A percentile compares a stretch with the other conserved stretches of the same genome.
Conservation (phyloP, 176 grass and related monocot genomes). For the Rhipidocladum racemiflorum region DNA sequence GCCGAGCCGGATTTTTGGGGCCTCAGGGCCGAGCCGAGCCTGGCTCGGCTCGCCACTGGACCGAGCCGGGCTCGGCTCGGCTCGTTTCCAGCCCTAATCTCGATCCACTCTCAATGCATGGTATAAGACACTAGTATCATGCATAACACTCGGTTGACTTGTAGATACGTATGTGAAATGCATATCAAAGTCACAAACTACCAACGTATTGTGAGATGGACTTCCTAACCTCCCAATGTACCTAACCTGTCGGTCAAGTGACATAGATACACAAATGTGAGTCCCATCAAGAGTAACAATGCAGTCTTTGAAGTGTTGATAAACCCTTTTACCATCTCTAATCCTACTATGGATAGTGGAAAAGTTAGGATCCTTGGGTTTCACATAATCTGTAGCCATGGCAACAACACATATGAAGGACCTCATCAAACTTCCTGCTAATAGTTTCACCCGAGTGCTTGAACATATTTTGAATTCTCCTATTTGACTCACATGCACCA, state of each 20-base stretch:
- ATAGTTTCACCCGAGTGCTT: no score
- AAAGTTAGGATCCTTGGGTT: neutral
- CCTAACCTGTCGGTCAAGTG: neutral
- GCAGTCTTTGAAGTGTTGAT: neutral
- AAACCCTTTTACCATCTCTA: neutral
- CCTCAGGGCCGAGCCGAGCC: no score
- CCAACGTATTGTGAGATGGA: neutral
- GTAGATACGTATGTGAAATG: neutral
- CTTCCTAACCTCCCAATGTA: neutral
- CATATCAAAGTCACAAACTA: neutral
- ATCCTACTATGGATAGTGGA: neutral
- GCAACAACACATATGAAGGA: no score
- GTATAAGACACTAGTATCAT: neutral
- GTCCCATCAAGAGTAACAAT: neutral
- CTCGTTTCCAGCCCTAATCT: no score
- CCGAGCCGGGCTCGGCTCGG: no score
- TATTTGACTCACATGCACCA: no score
- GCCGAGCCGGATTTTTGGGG: no score
- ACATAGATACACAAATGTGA: neutral
- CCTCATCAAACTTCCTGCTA: no score
- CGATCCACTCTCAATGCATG: no score
- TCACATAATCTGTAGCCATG: neutral
- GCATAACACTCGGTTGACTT: neutral
- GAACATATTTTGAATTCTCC: no score
- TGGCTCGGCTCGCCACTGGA: no score